A percentile compares a stretch with the other conserved stretches of the same genome.
These are phyloP conservation scores for Thuidium tamariscinum DNA, from an alignment of 225 moss, liverwort and hornwort genomes.

Conservation along the genomic window DNA sequence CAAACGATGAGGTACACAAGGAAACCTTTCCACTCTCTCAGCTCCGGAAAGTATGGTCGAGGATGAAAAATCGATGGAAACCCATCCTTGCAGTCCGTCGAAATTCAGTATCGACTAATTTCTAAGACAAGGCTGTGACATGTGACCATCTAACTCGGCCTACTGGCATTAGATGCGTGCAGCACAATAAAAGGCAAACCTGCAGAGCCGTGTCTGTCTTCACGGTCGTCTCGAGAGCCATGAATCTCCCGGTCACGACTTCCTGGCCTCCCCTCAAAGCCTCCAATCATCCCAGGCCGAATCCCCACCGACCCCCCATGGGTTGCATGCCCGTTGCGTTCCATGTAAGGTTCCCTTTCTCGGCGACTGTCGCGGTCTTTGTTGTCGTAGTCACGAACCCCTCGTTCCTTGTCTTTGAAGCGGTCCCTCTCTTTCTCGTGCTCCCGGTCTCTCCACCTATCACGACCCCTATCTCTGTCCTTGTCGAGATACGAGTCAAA, in stretches of 20 bases:
- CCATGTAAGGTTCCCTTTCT: conserved; percentile 66
- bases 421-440: conserved; percentile 68
- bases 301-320: conserved; percentile 63
- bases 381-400: conserved; percentile 42
- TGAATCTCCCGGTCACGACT: conserved; percentile 68
- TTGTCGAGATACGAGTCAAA: conserved; percentile 73
- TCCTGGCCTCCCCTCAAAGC: conserved; percentile 48
- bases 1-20: not conserved
- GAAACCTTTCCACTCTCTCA: not conserved
- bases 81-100: conserved; percentile 1
- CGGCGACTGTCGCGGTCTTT: conserved; percentile 62
- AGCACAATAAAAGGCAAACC: conserved; percentile 86
- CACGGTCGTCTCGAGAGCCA: conserved; percentile 79
- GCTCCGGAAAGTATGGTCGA: conserved; percentile 1
- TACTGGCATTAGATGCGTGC: conserved; percentile 43
- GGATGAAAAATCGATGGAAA: conserved; percentile 1
- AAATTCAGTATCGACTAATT: not conserved
- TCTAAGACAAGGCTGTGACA: conserved; percentile 14
- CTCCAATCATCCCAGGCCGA: conserved; percentile 73
- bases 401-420: conserved; percentile 62
- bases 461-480: conserved; percentile 81
- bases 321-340: conserved; percentile 69
- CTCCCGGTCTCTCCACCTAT: conserved; percentile 76
- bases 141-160: conserved; percentile 23
- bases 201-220: conserved; percentile 99